Conservation (phyloP, 345 rosid genomes). For the Nasturtium officinale region DNA sequence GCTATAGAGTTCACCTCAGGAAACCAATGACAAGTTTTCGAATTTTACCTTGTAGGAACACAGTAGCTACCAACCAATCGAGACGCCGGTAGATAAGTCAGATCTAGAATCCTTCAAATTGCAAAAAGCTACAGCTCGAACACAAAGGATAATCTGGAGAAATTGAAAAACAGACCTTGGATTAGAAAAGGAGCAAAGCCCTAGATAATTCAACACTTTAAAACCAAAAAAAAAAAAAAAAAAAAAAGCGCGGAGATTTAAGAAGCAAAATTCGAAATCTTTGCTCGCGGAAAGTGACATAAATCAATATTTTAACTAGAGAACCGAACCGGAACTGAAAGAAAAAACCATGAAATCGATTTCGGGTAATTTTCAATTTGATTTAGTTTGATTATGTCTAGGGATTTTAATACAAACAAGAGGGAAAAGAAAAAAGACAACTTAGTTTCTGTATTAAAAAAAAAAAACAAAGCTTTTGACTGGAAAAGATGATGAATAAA, state of each 20-base stretch:
- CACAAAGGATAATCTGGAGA: conserved; percentile 27
- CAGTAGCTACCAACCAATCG: conserved; percentile 19
- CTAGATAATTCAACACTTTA: conserved; percentile 14
- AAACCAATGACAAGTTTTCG: conserved; percentile 1
- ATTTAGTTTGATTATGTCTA: not conserved
- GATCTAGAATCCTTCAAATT: conserved; percentile 24
- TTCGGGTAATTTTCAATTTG: not conserved
- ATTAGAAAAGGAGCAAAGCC: conserved; percentile 29
- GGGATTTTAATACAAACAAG: conserved; percentile 14
- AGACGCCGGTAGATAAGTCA: conserved; percentile 12
- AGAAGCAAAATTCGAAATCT: conserved; percentile 39
- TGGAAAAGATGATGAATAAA: conserved; percentile 14
- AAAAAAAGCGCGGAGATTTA: conserved; percentile 13
- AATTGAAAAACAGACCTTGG: conserved; percentile 31
- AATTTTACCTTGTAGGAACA: conserved; percentile 21
- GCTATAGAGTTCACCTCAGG: conserved; percentile 14
- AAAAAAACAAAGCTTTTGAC: conserved; percentile 25
- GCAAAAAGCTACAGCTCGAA: conserved; percentile 13
- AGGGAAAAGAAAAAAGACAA: not conserved
- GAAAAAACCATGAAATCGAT: conserved; percentile 31
- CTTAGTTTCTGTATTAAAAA: not conserved
- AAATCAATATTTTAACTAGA: conserved; percentile 36
- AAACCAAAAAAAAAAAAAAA: not conserved
- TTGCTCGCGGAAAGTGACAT: conserved; percentile 35
- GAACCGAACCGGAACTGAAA: conserved; percentile 42